phyloP scores from a whole-genome alignment of 495 filamentous ascomycete species.

The Cetradonia linearis region DNA sequence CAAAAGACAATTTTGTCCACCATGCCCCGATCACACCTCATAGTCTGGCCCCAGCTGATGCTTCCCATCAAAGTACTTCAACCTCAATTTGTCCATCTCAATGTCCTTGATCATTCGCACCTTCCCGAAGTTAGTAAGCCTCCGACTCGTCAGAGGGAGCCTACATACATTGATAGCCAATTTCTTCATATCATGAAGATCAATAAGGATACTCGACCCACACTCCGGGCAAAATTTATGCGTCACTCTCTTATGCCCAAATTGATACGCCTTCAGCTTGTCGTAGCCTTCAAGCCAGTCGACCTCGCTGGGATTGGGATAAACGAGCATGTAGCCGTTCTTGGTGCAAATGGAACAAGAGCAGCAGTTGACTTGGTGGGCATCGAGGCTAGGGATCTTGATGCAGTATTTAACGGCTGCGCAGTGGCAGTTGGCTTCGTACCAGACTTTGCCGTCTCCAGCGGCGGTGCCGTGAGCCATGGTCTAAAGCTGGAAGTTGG shows the following conservation, averaged over 20 bases:
- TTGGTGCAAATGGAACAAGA: conserved; percentile 43
- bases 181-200: conserved; percentile 23
- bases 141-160: too few relatives aligned
- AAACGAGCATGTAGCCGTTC: conserved; percentile 37
- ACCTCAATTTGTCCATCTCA: conserved; percentile 27
- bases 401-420: conserved; percentile 38
- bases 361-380: conserved; percentile 36
- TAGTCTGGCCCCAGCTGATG: conserved; percentile 25
- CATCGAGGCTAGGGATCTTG: conserved; percentile 27
- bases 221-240: conserved; percentile 37
- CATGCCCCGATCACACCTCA: not conserved
- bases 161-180: not conserved
- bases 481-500: not conserved
- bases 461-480: not conserved
- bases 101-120: conserved; percentile 29
- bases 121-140: conserved; percentile 15
- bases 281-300: conserved; percentile 25
- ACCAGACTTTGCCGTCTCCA: conserved; percentile 17
- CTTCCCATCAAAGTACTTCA: conserved; percentile 27
- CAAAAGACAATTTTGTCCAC: not conserved
- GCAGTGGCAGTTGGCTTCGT: conserved; percentile 51
- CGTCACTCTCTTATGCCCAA: conserved; percentile 29
- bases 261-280: conserved; percentile 29
- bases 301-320: conserved; percentile 28
- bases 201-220: conserved; percentile 32